These are phyloP conservation scores for Neurospora sp. DNA, from an alignment of 2,329 filamentous ascomycete species.

Conservation along the genomic window DNA sequence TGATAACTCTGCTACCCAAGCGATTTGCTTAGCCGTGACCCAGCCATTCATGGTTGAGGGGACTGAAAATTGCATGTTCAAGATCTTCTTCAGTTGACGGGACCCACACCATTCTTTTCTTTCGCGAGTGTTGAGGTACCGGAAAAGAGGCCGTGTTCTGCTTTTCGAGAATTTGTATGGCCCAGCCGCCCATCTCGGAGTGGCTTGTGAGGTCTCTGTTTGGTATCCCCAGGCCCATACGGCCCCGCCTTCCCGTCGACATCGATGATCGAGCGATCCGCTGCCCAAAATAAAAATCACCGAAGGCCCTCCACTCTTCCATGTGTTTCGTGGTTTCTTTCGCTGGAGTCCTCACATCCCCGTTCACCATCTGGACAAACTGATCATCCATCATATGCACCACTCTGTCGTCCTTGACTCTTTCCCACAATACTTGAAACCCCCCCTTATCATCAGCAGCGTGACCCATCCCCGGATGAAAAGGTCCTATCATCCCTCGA, in stretches of 20 bases:
- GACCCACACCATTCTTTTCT: not conserved
- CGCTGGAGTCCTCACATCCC: slow-evolving; percentile 1
- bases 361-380: not conserved
- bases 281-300: slow-evolving; percentile 10
- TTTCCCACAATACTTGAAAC: not conserved
- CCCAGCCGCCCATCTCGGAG: not conserved
- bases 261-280: not conserved
- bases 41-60: not conserved
- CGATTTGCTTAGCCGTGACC: not conserved
- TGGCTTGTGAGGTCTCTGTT: not conserved
- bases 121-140: not conserved
- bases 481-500: not conserved
- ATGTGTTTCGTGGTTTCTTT: slow-evolving; percentile 8
- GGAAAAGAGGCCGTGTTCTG: not conserved
- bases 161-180: not conserved
- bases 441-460: not conserved
- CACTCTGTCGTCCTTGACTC: not conserved
- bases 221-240: not conserved
- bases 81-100: not conserved
- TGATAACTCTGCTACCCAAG: not conserved
- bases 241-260: not conserved
- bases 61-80: not conserved
- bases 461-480: not conserved
- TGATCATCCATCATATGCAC: not conserved
- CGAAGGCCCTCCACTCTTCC: slow-evolving; percentile 11